Evolutionary conservation across 2,329 filamentous ascomycete genomes (phyloP).

Genomic region (Fusarium tanahbumbuense): DNA sequence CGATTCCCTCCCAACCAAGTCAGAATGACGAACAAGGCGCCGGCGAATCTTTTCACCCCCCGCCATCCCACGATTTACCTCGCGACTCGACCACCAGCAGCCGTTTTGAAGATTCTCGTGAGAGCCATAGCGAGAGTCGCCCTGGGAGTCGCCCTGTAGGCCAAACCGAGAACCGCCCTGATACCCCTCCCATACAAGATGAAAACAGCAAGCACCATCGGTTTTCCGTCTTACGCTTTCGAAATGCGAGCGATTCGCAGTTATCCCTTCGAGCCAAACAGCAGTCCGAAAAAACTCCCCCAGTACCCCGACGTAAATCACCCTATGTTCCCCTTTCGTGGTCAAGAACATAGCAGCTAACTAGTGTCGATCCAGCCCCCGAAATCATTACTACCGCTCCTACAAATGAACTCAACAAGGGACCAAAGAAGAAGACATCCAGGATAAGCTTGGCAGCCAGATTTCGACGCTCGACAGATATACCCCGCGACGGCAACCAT

Average conservation of each 20-base stretch:
- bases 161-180: conserved; percentile 51
- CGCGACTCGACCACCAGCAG: conserved; percentile 25
- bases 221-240: conserved; percentile 81
- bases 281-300: conserved; percentile 68
- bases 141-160: conserved; percentile 22
- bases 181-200: conserved; percentile 65
- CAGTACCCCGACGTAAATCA: conserved; percentile 67
- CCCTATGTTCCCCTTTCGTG: conserved; percentile 9
- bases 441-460: conserved; percentile 66
- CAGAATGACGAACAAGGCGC: conserved; percentile 33
- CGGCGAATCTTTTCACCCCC: conserved; percentile 36
- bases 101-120: conserved; percentile 12
- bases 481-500: conserved; percentile 50
- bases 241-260: conserved; percentile 93
- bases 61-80: conserved; percentile 44
- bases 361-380: conserved; percentile 60
- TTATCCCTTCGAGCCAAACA: conserved; percentile 80
- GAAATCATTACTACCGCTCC: conserved; percentile 93
- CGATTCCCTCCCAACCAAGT: conserved; percentile 39
- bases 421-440: conserved; percentile 65
- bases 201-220: conserved; percentile 68
- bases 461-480: conserved; percentile 64
- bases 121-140: conserved; percentile 21
- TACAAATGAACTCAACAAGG: conserved; percentile 70
- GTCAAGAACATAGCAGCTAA: conserved; percentile 18